phyloP scores from a whole-genome alignment of 306 rosid species.

The Cicer yamashitae region DNA sequence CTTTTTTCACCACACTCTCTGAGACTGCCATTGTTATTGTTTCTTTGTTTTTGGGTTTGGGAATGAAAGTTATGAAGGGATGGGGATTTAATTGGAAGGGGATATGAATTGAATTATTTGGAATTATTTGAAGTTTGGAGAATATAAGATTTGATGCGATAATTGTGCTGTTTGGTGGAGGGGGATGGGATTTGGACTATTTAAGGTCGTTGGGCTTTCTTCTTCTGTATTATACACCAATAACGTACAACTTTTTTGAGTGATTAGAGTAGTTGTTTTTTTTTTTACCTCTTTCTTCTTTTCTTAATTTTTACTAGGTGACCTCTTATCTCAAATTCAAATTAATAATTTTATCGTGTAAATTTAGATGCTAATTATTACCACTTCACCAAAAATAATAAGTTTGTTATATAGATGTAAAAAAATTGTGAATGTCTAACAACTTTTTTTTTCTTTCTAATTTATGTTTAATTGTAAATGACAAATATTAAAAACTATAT shows the following conservation, averaged over 20 bases:
- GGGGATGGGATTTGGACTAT: slow-evolving; percentile 11
- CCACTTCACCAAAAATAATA: no score
- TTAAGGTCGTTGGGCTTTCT: slow-evolving; percentile 20
- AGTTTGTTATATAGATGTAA: no score
- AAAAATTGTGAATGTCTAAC: no score
- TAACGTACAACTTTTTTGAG: slow-evolving; percentile 5
- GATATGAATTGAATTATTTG: neutral
- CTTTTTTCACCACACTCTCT: slow-evolving; percentile 77
- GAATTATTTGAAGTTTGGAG: neutral
- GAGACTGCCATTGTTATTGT: slow-evolving; percentile 65
- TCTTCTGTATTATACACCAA: neutral
- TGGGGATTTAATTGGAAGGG: neutral
- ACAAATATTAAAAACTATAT: neutral
- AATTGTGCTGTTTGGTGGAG: neutral
- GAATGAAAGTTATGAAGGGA: neutral
- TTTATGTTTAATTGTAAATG: neutral
- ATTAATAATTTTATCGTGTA: no score
- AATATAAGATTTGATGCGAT: neutral
- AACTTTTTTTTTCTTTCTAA: no score
- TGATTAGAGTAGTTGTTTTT: neutral
- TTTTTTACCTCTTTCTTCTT: neutral
- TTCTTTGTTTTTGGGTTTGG: neutral
- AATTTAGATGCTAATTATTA: no score
- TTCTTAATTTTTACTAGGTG: neutral
- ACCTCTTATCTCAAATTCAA: no score